Evolutionary conservation across 108 stramenopile species (phyloP).

Genomic region (Cyclotella atomus): DNA sequence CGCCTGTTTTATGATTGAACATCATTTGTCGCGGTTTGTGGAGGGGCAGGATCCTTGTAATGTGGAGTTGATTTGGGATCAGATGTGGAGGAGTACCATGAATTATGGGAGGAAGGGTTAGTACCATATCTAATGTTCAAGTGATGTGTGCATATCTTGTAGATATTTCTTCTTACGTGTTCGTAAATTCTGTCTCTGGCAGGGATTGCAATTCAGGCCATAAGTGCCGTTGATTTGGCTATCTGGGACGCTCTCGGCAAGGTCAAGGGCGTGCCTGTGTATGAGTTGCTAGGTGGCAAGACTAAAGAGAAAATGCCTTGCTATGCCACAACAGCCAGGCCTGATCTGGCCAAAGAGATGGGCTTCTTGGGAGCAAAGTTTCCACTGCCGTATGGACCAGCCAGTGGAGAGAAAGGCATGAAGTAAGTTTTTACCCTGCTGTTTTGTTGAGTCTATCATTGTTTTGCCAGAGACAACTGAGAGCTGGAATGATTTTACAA

Average conservation of each 20-base stretch:
- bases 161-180: too few species aligned
- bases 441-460: not conserved
- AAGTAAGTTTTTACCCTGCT: constrained; percentile 14
- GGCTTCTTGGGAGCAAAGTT: constrained; percentile 71
- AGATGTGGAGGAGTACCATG: constrained; percentile 64
- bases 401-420: constrained; percentile 64
- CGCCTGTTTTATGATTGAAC: constrained; percentile 65
- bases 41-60: constrained; percentile 64
- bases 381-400: constrained; percentile 70
- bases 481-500: constrained; percentile 36
- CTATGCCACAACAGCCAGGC: constrained; percentile 72
- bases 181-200: too few species aligned
- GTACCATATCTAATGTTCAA: too few species aligned
- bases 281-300: constrained; percentile 70
- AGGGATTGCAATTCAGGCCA: constrained; percentile 67
- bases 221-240: constrained; percentile 66
- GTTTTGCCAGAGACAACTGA: not conserved
- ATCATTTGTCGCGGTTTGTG: constrained; percentile 61
- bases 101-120: constrained; percentile 74
- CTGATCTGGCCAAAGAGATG: constrained; percentile 65
- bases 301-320: constrained; percentile 69
- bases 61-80: constrained; percentile 80
- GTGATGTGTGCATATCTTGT: too few species aligned
- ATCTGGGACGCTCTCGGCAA: constrained; percentile 78
- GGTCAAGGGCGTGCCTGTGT: constrained; percentile 59